phyloP scores from a whole-genome alignment of 139 green algal genomes.

The Raphidocelis subcapitata region DNA sequence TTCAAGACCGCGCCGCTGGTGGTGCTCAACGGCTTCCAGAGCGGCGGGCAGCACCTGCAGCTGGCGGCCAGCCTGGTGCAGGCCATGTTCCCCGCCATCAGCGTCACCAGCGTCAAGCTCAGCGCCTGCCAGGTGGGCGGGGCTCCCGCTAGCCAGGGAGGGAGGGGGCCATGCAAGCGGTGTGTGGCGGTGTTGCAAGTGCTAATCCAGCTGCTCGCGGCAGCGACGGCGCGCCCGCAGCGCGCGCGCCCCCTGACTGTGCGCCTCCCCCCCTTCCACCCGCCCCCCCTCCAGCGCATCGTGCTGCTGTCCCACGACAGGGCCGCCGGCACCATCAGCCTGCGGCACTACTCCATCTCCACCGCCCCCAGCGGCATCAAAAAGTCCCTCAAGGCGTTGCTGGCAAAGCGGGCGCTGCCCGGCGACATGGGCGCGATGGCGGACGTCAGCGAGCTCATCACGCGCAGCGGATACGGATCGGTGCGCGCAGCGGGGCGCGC shows the following conservation, averaged over 20 bases:
- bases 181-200: no score
- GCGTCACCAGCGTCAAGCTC: slow-evolving; percentile 83
- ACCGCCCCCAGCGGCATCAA: slow-evolving; percentile 73
- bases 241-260: no score
- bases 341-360: slow-evolving; percentile 92
- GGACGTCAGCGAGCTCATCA: slow-evolving; percentile 91
- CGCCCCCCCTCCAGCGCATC: slow-evolving; percentile 5
- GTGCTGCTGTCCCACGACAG: slow-evolving; percentile 34
- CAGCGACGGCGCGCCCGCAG: no score
- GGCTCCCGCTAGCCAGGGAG: neutral
- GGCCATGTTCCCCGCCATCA: slow-evolving; percentile 96
- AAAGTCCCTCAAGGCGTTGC: slow-evolving; percentile 76
- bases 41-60: slow-evolving; percentile 68
- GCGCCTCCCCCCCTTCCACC: neutral
- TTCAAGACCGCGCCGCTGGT: slow-evolving; percentile 80
- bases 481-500: slow-evolving; percentile 60
- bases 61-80: slow-evolving; percentile 81
- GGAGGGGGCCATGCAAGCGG: no score
- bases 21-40: slow-evolving; percentile 90
- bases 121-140: slow-evolving; percentile 62
- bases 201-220: no score
- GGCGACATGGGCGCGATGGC: slow-evolving; percentile 72
- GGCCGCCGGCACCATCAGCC: slow-evolving; percentile 24
- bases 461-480: slow-evolving; percentile 77
- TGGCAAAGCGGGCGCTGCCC: slow-evolving; percentile 40